Evolutionary conservation across 2,329 filamentous ascomycete species (phyloP), one percentile per base, ranked within the genome.

Genomic region (Cercospora berteroae): DNA sequence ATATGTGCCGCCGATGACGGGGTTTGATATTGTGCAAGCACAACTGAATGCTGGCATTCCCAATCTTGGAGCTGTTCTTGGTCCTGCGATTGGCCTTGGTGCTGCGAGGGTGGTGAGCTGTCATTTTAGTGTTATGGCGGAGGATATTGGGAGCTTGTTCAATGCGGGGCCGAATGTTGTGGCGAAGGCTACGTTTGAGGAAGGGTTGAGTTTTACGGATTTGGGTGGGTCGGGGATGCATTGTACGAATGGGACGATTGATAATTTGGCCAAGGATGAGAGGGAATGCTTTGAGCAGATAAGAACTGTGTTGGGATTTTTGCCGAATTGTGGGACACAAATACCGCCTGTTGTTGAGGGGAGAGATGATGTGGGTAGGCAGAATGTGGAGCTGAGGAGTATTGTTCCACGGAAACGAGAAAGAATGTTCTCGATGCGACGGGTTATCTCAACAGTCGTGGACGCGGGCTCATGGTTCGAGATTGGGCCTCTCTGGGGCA

Each of bases 121-220:
- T 56, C 88, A 89, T 73, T 90, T 89, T 73, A 87, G 84, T 1
- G 87, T 89, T 36, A 89, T 89, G 87, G 87, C 87, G 3, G 86
- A 80, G 4, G 86, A 89, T 74, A 81, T 90, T 1, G 88, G 87
- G 0, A 81, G 82, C 0, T 73, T 89, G 25, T 89, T 90, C 74
- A 89, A 89, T 73, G 88, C 88, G 6, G 88, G 88, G 0, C 87
- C 87, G 0, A 85, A 85, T 67, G 87, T 89, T 0, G 88, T 89
- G 18, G 85, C 86, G 59, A 79, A 73, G 60, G 88, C 88, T 1
- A 90, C 87, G 0, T 89, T 89, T 70, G 87, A 89, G 74, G 88
- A 89, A 78, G 87, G 83, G 0, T 76, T 89, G 2, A 83, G 80
- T 4, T 84, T 88, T 58, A 82, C 82, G 12, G 86, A 89, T 69